A percentile compares a stretch with the other conserved stretches of the same genome.
phyloP scores from a whole-genome alignment of 108 stramenopile species.

The Mediolabrus comicus region DNA sequence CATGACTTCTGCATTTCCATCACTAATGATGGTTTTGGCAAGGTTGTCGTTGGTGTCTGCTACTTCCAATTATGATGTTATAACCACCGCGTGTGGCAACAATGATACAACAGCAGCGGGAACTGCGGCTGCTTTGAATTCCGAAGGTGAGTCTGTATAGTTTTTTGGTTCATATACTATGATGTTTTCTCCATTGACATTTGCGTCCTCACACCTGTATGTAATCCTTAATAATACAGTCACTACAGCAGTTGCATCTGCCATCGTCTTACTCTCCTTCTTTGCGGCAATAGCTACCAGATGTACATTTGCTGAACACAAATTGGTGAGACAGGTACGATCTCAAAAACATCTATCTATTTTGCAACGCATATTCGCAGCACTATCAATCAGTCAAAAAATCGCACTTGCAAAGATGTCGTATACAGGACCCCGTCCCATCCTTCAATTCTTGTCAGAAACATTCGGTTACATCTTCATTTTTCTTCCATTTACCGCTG shows the following conservation, averaged over 20 bases:
- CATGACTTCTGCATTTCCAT: background rate
- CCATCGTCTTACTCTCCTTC: background rate
- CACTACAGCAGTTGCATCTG: background rate
- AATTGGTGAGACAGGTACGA: background rate
- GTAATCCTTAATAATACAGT: background rate
- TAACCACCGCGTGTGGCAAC: background rate
- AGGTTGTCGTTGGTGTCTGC: background rate
- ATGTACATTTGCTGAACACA: background rate
- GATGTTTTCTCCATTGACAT: background rate
- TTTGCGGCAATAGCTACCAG: background rate
- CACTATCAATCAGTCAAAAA: background rate
- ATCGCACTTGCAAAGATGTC: background rate
- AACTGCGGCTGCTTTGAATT: background rate
- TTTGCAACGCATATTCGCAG: background rate
- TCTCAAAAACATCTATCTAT: background rate
- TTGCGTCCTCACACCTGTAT: background rate
- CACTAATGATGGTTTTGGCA: background rate
- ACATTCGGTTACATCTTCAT: background rate
- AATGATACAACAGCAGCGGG: background rate
- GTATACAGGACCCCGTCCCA: background rate
- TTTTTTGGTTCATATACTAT: background rate
- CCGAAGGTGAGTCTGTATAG: background rate
- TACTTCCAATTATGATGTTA: background rate
- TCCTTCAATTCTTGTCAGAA: background rate
- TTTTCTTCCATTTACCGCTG: conserved; percentile 7